Base-by-base conservation (phyloP, 2,329 filamentous ascomycete genomes). In the Decorospora gaudefroyi region DNA sequence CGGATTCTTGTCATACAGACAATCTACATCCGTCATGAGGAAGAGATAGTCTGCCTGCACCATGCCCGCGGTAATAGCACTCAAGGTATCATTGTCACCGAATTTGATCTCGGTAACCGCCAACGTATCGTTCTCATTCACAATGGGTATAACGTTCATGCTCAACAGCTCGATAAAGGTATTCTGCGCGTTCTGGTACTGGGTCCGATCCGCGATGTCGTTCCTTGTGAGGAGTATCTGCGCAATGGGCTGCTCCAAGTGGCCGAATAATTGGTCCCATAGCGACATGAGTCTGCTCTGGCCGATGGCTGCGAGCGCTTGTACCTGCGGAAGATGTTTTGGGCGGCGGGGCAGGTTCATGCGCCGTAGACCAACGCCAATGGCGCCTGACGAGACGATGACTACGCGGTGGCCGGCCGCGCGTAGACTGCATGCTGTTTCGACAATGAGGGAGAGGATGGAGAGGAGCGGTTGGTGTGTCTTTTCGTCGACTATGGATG, bases 91-190 rank as follows among this genome's bases (percentile, higher is more conserved):
- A 62, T 99, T 99, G 77, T 99, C 93, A 57, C 93, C 93, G 67
- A 99, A 99, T 77, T 97, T 97, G 75, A 99, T 99, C 79, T 99
- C 93, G 66, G 92, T 88, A 55, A 99, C 93, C 16, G 91, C 90
- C 41, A 99, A 76, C 2, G 93, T 99, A 70, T 99, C 93, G 71
- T 99, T 99, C 74, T 99, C 93, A 64, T 99, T 99, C 53, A 99
- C 93, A 61, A 99, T 96, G 7, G 93, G 93, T 52, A 99, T 95
- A 17, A 97, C 92, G 2, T 91, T 91, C 86, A 96, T 93, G 62
- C 91, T 85, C 12, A 99, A 76, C 32, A 97, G 79, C 70, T 96
- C 90, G 38, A 84, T 81, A 68, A 99, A 88, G 0, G 93, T 97
- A 66, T 96, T 96, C 72, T 96, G 90, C 0, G 93, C 93, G 74